Evolutionary conservation across 768 basidiomycete species (phyloP).

Genomic region (Dioszegia aurantiaca): DNA sequence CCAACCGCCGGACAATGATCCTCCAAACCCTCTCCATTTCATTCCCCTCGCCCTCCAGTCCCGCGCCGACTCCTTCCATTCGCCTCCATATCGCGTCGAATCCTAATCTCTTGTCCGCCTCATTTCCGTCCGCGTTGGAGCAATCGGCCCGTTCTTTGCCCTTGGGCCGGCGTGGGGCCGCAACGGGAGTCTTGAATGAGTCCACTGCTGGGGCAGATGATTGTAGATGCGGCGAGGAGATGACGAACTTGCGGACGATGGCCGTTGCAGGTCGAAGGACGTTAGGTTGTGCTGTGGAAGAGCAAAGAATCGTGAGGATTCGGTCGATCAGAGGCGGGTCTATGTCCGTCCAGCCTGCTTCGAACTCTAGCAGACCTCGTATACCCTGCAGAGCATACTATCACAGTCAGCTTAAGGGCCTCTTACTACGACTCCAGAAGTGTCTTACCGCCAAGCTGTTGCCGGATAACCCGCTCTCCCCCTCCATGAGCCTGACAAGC

Average conservation of each 20-base stretch:
- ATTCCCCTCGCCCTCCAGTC: constrained; percentile 12
- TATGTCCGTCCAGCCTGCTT: constrained; percentile 38
- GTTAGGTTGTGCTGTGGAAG: constrained; percentile 33
- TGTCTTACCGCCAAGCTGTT: constrained; percentile 47
- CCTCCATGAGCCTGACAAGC: constrained; percentile 32
- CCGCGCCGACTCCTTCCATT: constrained; percentile 15
- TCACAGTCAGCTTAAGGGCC: constrained; percentile 2
- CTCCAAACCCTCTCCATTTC: constrained; percentile 26
- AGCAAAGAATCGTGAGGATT: constrained; percentile 27
- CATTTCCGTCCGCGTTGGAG: neutral
- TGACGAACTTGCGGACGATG: constrained; percentile 41
- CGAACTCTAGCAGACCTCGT: constrained; percentile 40
- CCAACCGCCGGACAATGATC: constrained; percentile 32
- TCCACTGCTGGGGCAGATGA: neutral
- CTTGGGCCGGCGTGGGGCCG: constrained; percentile 12
- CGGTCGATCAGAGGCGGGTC: constrained; percentile 28
- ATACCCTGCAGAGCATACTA: constrained; percentile 49
- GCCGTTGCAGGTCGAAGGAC: constrained; percentile 45
- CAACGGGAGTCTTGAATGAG: constrained; percentile 19
- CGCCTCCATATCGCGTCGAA: constrained; percentile 33
- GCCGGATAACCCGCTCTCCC: constrained; percentile 25
- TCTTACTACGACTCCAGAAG: no score
- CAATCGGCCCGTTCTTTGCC: constrained; percentile 26
- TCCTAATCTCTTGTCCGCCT: constrained; percentile 25
- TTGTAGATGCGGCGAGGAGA: constrained; percentile 27